Base-by-base conservation (phyloP, 2,329 filamentous ascomycete species). In the Aspergillus sclerotialis region DNA sequence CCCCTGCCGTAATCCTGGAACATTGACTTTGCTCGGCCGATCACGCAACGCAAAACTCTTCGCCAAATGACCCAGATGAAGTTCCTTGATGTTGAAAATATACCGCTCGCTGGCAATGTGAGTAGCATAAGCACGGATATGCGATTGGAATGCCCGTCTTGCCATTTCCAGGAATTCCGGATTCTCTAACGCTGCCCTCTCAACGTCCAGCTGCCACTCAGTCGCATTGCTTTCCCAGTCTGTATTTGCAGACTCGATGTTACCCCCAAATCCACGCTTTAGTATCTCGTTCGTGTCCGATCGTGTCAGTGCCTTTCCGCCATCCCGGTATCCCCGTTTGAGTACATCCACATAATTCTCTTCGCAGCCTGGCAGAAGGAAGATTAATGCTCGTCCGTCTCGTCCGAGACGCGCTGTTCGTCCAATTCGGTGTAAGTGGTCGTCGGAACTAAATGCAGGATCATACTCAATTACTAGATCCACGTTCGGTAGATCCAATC, bases 401-500 rank as follows among this genome's bases (percentile, higher is more conserved):
- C 85, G 82, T 11, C 92, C 92, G 1, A 93, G 86, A 70, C 92
- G 85, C 3, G 92, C 92, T 8, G 92, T 98, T 59, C 92, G 84
- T 35, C 92, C 92, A 36, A 96, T 86, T 36, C 92, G 82, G 65
- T 98, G 92, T 6, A 95, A 75, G 59, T 98, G 92, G 59, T 98
- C 92, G 40, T 89, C 84, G 15, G 87, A 80, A 55, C 84, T 87
- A 63, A 96, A 96, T 2, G 92, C 86, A 0, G 92, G 89, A 55
- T 98, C 92, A 56, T 94, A 96, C 60, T 98, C 92, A 37, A 98
- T 76, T 32, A 98, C 88, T 13, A 95, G 73, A 58, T 98, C 92
- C 33, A 98, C 86, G 32, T 92, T 90, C 1, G 90, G 90, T 11
- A 98, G 77, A 69, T 98, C 92, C 27, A 98, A 79, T 67, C 92